Conservation (phyloP, 768 basidiomycete species). For the Phanerochaete sordida region DNA sequence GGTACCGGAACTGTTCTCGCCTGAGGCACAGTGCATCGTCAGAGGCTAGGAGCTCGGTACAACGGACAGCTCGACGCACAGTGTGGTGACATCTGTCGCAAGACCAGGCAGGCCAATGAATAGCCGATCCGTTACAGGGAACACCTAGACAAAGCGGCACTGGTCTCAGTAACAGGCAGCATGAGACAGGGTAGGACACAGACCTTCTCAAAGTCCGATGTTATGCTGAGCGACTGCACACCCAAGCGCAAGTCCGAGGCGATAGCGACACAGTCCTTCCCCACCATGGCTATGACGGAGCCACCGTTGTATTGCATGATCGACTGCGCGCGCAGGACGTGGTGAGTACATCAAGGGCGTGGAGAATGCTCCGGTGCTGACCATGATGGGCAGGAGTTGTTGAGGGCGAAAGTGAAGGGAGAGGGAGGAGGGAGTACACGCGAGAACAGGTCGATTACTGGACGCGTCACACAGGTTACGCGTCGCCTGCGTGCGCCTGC, state of each 20-base stretch:
- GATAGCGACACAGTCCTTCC: conserved; percentile 98
- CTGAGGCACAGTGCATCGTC: conserved; percentile 35
- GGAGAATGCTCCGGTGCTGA: conserved; percentile 12
- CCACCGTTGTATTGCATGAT: conserved; percentile 95
- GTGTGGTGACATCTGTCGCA: conserved; percentile 88
- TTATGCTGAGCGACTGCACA: conserved; percentile 80
- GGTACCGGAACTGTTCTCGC: conserved; percentile 86
- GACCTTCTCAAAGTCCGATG: conserved; percentile 94
- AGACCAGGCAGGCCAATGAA: conserved; percentile 91
- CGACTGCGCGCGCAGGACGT: conserved; percentile 45
- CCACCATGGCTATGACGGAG: conserved; percentile 98
- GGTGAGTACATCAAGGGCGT: not conserved
- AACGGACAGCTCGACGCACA: conserved; percentile 48
- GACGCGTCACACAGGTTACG: conserved; percentile 8
- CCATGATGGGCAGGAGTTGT: conserved; percentile 21
- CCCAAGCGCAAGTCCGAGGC: conserved; percentile 93
- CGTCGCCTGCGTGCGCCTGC: conserved; percentile 1
- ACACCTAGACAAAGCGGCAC: conserved; percentile 58
- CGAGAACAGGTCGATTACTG: conserved; percentile 1
- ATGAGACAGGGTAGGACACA: conserved; percentile 7
- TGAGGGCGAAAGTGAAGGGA: not conserved
- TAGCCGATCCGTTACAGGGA: conserved; percentile 89
- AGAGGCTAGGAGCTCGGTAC: not conserved
- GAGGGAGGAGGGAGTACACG: conserved; percentile 6
- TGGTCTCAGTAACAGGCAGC: not conserved